Conservation (phyloP, 768 basidiomycete species). For the Calvatia gigantea region DNA sequence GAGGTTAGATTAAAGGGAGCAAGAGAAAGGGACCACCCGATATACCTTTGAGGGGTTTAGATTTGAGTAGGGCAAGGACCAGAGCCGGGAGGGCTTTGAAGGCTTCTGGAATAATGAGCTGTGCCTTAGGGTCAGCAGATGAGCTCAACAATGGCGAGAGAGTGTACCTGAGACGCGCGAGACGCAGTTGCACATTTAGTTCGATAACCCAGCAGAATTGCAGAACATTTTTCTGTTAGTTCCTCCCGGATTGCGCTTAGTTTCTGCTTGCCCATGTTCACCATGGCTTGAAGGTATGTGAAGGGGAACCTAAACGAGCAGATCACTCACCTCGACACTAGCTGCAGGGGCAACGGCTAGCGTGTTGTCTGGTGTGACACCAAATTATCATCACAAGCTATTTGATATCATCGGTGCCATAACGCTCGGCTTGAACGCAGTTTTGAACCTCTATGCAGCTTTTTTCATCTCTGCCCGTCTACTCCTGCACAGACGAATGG, state of each 20-base stretch:
- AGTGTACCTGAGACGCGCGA: slow-evolving; percentile 68
- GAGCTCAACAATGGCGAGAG: neutral
- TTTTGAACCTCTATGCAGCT: neutral
- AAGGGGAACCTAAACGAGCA: neutral
- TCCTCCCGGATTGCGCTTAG: slow-evolving; percentile 79
- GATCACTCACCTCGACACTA: neutral
- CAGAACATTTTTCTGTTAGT: slow-evolving; percentile 79
- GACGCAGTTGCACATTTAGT: slow-evolving; percentile 84
- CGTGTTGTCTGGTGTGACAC: neutral
- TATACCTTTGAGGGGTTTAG: slow-evolving; percentile 93
- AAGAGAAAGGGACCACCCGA: slow-evolving; percentile 11
- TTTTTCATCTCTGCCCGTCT: neutral
- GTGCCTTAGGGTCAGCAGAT: slow-evolving; percentile 5
- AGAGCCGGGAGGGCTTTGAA: slow-evolving; percentile 85
- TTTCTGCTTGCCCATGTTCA: slow-evolving; percentile 53
- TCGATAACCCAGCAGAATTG: slow-evolving; percentile 82
- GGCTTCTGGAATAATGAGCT: slow-evolving; percentile 95
- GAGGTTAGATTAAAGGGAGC: neutral
- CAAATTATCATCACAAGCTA: neutral
- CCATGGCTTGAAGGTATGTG: slow-evolving; percentile 53
- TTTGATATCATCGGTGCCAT: neutral
- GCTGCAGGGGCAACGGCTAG: neutral
- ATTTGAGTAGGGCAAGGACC: slow-evolving; percentile 78
- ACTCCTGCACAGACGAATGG: neutral
- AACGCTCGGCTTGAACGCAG: neutral